Base-by-base conservation (phyloP, 768 basidiomycete genomes). In the Phanerochaete sordida region DNA sequence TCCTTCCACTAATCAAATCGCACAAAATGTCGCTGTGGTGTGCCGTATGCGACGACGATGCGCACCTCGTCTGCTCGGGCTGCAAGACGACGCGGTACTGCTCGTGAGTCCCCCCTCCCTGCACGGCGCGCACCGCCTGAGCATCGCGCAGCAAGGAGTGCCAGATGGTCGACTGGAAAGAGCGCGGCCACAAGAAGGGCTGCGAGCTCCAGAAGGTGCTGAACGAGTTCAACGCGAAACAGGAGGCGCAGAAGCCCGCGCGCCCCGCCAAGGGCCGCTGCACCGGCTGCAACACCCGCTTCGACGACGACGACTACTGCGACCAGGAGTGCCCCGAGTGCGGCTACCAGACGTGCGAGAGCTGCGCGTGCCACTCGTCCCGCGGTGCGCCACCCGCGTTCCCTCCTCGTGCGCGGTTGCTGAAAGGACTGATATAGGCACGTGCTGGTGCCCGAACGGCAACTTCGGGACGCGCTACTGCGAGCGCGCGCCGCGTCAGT, bases 401-500 rank as follows among this genome's bases (percentile, higher is more conserved):
- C 30, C 16, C 3, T 19, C 12, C 33, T 13, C 23, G 28, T 21
- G 30, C 19, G 31, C 6, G n/a, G 27, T 52, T 9, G 35, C 31
- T 35, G 33, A 35, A 35, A 3, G 33, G 33, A 13, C 30, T 5
- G 30, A 2, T 1, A 7, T 33, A 76, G 73, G 75, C 21, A 73
- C 73, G 16, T 75, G 75, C 64, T 73, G 73, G 56, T 75, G 75
- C 65, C 67, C 64, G 13, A 67, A 68, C 51, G 70, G 69, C n/a
- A 75, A 76, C 56, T 75, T 76, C 43, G 73, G 75, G 6, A 56
- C 66, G 27, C 54, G 52, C 15, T 76, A 76, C 55, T 76, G 74
- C 58, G 51, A 59, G 28, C 68, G 66, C 60, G 70, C 68, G 30
- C 73, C 74, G 24, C 62, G 63, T 27, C 70, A 64, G 61, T 75